These are phyloP conservation scores for Evernia prunastri DNA, from an alignment of 495 filamentous ascomycete genomes.

Conservation along the genomic window DNA sequence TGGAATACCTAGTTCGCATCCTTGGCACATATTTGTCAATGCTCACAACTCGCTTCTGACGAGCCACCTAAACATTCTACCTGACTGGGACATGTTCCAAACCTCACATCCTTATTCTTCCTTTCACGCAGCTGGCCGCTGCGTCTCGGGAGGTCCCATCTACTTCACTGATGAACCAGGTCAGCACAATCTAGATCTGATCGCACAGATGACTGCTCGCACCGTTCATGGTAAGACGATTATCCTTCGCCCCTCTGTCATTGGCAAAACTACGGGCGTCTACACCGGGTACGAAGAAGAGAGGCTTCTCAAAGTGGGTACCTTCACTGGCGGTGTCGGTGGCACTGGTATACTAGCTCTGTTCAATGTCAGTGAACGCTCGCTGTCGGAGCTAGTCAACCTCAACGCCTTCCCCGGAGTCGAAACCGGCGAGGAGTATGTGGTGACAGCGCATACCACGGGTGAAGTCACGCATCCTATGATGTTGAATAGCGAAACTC, in stretches of 20 bases:
- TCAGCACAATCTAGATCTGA: constrained; percentile 64
- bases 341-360: constrained; percentile 74
- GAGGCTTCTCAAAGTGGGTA: constrained; percentile 68
- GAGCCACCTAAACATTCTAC: constrained; percentile 61
- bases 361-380: constrained; percentile 64
- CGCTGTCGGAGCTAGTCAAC: constrained; percentile 58
- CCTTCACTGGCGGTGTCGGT: constrained; percentile 56
- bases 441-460: constrained; percentile 65
- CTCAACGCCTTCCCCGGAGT: constrained; percentile 69
- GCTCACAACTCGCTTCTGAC: constrained; percentile 86
- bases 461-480: constrained; percentile 54
- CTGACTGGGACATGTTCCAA: constrained; percentile 99
- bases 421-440: constrained; percentile 46
- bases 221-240: constrained; percentile 64
- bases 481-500: constrained; percentile 24
- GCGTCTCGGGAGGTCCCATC: constrained; percentile 83
- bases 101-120: constrained; percentile 68
- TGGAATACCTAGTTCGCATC: constrained; percentile 64
- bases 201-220: constrained; percentile 67
- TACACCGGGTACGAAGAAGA: constrained; percentile 70
- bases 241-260: constrained; percentile 64
- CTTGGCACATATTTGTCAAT: constrained; percentile 93
- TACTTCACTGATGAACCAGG: constrained; percentile 89
- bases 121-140: constrained; percentile 85
- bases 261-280: constrained; percentile 62